Percentiles rank a stretch among this genome's conserved stretches.
These are phyloP conservation scores for Babesia sp. DNA, from an alignment of 169 alveolate genomes.

Conservation along the genomic window DNA sequence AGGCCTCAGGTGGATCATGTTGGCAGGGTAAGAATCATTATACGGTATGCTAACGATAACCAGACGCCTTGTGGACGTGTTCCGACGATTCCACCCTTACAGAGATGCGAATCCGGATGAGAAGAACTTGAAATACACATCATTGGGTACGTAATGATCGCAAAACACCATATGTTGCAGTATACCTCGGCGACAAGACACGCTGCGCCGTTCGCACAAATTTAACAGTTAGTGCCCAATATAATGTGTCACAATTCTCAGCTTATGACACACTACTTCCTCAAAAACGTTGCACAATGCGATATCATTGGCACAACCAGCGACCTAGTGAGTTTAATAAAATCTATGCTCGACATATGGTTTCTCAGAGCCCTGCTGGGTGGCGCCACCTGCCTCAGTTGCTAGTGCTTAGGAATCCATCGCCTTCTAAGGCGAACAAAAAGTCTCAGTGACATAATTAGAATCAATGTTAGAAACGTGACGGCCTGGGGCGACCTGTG, in stretches of 20 bases:
- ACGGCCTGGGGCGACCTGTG: constrained; percentile 92
- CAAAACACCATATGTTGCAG: background rate
- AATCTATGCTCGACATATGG: background rate
- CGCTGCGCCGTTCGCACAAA: constrained; percentile 53
- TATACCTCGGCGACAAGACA: constrained; percentile 42
- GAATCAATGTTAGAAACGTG: constrained; percentile 65
- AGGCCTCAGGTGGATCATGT: constrained; percentile 23
- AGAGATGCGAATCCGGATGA: background rate
- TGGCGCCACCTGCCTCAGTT: constrained; percentile 57
- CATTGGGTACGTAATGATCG: constrained; percentile 6
- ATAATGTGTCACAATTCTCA: background rate
- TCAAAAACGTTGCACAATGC: constrained; percentile 27
- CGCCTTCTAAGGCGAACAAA: background rate
- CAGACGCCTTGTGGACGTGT: constrained; percentile 39
- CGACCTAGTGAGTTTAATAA: constrained; percentile 19
- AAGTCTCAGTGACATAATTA: background rate
- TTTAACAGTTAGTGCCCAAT: constrained; percentile 1
- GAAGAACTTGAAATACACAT: constrained; percentile 26
- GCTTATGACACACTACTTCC: constrained; percentile 39
- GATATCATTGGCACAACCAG: constrained; percentile 37
- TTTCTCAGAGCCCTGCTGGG: constrained; percentile 32
- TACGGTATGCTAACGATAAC: background rate
- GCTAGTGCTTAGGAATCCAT: constrained; percentile 2
- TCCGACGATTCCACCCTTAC: constrained; percentile 32
- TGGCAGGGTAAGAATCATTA: constrained; percentile 32